phyloP scores from a whole-genome alignment of 805 yeast genomes.

The Metschnikowia chrysomelidarum region DNA sequence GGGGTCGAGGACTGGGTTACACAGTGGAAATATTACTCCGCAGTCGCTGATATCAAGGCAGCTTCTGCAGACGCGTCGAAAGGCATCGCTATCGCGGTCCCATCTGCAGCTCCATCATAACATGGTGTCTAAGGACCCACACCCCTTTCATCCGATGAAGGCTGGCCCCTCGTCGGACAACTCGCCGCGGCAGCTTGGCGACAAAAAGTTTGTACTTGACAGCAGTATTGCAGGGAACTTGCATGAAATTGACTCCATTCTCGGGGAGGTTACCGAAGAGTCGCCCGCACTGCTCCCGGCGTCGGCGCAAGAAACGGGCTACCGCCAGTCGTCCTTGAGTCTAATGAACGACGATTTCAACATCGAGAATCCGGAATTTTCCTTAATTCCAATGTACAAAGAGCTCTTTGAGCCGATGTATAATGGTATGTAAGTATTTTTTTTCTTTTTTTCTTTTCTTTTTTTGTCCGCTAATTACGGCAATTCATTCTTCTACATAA shows the following conservation, averaged over 20 bases:
- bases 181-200: conserved; percentile 7
- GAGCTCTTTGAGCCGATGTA: conserved; percentile 14
- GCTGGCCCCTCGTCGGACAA: conserved; percentile 9
- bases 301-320: not conserved
- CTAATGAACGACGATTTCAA: conserved; percentile 6
- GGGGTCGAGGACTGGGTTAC: conserved; percentile 2
- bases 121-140: conserved; percentile 4
- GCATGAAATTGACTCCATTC: conserved; percentile 7
- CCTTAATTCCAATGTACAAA: conserved; percentile 16
- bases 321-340: not conserved
- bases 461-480: no score
- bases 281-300: not conserved
- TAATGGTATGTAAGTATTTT: conserved; percentile 1
- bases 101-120: conserved; percentile 16
- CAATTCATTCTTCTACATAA: no score
- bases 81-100: conserved; percentile 17
- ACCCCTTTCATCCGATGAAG: conserved; percentile 4
- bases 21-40: conserved; percentile 10
- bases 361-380: conserved; percentile 8
- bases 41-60: conserved; percentile 17
- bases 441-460: not conserved
- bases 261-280: conserved; percentile 16
- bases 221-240: conserved; percentile 2
- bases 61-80: conserved; percentile 17
- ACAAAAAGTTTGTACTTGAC: conserved; percentile 4